phyloP scores from a whole-genome alignment of 768 basidiomycete species.

The Trametes meyenii region DNA sequence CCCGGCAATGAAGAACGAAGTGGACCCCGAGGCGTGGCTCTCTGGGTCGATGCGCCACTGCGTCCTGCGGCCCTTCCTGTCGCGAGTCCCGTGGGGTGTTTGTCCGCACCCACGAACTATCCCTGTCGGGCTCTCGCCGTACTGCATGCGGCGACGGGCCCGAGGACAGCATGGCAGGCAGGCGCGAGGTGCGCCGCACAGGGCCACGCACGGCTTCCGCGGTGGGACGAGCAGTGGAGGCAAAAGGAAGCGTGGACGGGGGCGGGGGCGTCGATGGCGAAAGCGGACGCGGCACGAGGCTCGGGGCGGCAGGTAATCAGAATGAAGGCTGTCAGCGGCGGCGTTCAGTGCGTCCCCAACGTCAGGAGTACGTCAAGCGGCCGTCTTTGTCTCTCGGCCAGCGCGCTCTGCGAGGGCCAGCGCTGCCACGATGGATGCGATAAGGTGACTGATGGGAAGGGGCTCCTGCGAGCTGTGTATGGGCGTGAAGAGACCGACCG shows the following conservation, averaged over 20 bases:
- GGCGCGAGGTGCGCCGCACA: no score
- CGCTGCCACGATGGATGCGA: conserved; percentile 27
- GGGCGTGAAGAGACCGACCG: conserved; percentile 23
- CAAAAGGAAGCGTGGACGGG: neutral
- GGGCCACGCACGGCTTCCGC: neutral
- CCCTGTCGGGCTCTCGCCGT: neutral
- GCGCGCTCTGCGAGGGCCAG: conserved; percentile 3
- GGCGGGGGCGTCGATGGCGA: neutral
- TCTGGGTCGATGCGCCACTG: neutral
- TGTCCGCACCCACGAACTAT: neutral
- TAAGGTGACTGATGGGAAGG: conserved; percentile 30
- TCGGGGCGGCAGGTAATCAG: conserved; percentile 19
- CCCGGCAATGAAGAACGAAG: conserved; percentile 6
- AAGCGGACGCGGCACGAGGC: conserved; percentile 14
- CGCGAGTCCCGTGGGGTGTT: neutral
- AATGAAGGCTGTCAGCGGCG: conserved; percentile 21
- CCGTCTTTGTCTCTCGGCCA: conserved; percentile 1
- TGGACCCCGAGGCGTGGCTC: neutral
- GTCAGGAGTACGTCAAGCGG: conserved; percentile 28
- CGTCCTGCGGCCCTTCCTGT: neutral
- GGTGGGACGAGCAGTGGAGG: neutral
- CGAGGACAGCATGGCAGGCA: neutral
- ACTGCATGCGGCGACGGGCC: neutral
- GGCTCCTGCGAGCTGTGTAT: conserved; percentile 19
- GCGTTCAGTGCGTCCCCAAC: conserved; percentile 21